Evolutionary conservation across 345 rosid species (phyloP).

Genomic region (Litchi chinensis): DNA sequence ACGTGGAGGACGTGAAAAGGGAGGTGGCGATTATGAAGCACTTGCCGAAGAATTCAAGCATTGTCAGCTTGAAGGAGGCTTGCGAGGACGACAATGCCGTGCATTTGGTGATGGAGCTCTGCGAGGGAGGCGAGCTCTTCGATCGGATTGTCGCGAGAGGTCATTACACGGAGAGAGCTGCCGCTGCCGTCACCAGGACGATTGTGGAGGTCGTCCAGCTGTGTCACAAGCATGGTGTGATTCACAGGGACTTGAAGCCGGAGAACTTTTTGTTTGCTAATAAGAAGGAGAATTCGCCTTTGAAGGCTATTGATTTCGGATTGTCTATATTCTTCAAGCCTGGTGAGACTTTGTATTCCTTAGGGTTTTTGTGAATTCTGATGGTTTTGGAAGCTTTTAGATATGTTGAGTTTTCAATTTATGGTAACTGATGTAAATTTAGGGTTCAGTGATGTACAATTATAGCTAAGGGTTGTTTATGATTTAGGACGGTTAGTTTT

Average conservation of each 20-base stretch:
- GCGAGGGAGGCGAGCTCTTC: conserved; percentile 98
- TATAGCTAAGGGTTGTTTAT: background rate
- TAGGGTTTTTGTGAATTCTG: background rate
- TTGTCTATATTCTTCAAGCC: conserved; percentile 98
- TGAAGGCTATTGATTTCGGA: conserved; percentile 99
- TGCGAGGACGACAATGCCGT: conserved; percentile 98
- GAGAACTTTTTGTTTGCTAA: conserved; percentile 97
- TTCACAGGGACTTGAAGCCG: conserved; percentile 98
- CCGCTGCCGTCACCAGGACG: conserved; percentile 87
- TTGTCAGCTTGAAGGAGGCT: conserved; percentile 89
- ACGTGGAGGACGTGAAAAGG: conserved; percentile 88
- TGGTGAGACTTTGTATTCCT: conserved; percentile 46
- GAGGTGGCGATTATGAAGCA: conserved; percentile 99
- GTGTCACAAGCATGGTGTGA: conserved; percentile 95
- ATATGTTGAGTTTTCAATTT: background rate
- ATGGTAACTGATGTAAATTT: background rate
- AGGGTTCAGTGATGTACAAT: background rate
- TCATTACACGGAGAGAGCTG: conserved; percentile 97
- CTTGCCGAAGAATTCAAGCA: conserved; percentile 82
- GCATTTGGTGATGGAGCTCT: conserved; percentile 99
- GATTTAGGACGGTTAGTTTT: background rate
- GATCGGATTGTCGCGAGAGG: conserved; percentile 99
- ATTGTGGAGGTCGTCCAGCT: conserved; percentile 96
- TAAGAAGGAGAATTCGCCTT: conserved; percentile 98
- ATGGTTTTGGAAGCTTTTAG: background rate